Evolutionary conservation across 176 grass and related monocot genomes (phyloP).

Genomic region (Eleusine coracana): DNA sequence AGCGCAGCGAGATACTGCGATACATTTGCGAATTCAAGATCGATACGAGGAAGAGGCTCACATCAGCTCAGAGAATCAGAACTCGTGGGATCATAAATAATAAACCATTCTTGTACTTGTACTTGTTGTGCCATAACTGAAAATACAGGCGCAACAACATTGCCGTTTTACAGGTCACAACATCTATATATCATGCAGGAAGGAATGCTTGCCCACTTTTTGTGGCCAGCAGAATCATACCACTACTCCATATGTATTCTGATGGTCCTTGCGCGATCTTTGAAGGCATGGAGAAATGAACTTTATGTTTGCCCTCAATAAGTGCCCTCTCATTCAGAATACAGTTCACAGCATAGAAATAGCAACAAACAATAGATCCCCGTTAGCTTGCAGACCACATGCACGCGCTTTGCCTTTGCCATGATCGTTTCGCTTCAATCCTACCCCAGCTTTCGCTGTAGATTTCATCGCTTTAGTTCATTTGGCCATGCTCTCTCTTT

Average conservation of each 20-base stretch:
- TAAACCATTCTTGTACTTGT: no score
- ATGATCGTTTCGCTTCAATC: not conserved
- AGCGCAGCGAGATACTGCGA: not conserved
- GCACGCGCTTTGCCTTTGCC: slow-evolving; percentile 2
- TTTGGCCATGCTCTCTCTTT: not conserved
- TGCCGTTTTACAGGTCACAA: no score
- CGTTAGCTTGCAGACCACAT: slow-evolving; percentile 16
- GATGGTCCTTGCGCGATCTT: slow-evolving; percentile 19
- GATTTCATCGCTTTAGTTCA: slow-evolving; percentile 7
- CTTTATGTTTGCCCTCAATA: slow-evolving; percentile 23
- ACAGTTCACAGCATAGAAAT: slow-evolving; percentile 20
- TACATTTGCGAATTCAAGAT: not conserved
- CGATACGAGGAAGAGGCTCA: not conserved
- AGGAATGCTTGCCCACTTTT: no score
- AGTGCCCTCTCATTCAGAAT: not conserved
- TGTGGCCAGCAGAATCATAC: slow-evolving; percentile 10
- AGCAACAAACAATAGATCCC: not conserved
- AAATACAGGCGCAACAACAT: not conserved
- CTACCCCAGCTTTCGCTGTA: slow-evolving; percentile 9
- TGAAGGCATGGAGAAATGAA: slow-evolving; percentile 13
- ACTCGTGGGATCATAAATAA: not conserved
- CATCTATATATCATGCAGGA: no score
- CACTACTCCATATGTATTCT: not conserved
- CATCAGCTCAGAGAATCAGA: not conserved
- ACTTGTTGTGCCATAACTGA: not conserved